Base-by-base conservation (phyloP, 352 stramenopile species). In the Pythium rhizo-oryzae region DNA sequence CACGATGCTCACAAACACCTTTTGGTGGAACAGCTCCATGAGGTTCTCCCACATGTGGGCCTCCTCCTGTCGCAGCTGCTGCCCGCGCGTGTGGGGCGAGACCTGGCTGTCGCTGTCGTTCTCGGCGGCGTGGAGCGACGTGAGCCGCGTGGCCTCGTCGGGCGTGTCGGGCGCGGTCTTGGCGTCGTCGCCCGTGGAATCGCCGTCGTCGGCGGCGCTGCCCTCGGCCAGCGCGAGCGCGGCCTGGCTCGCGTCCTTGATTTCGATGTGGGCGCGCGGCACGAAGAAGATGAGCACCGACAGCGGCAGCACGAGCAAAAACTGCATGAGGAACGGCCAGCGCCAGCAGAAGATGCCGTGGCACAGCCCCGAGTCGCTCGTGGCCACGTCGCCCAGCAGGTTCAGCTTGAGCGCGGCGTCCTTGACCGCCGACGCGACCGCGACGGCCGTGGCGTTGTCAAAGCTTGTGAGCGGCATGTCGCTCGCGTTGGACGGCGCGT, bases 321-420 rank as follows among this genome's bases (percentile, higher is more conserved):
- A 89, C 66, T 96, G 85, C 51, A 87, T 77, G 33, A 96, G 62
- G 65, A 96, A 95, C 35, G 89, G 89, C 84, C 86, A 96, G 8
- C 89, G 78, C 89, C 89, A 96, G 77, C 89, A 96, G 63, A 90
- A 90, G 52, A 95, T 90, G 57, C 84, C 81, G 30, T 85, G 65
- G 60, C 87, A 95, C 23, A 89, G 59, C 35, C 74, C 77, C 63
- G 73, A 79, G 28, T 76, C 70, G 19, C 21, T 64, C 16, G 76
- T 69, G 47, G 71, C 69, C 56, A 78, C 67, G 43, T 77, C 71
- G 54, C 81, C 72, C n/a, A 79, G 65, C 23, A 90, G 41, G 47
- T 84, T 59, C 53, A 50, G 62, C 19, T 59, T 39, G 21, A 74
- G 47, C n/a, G 50, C 6, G 9, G 41, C 53, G n/a, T 59, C 66